Conservation (phyloP, 2,329 filamentous ascomycete genomes). For the Fusarium stilboides region DNA sequence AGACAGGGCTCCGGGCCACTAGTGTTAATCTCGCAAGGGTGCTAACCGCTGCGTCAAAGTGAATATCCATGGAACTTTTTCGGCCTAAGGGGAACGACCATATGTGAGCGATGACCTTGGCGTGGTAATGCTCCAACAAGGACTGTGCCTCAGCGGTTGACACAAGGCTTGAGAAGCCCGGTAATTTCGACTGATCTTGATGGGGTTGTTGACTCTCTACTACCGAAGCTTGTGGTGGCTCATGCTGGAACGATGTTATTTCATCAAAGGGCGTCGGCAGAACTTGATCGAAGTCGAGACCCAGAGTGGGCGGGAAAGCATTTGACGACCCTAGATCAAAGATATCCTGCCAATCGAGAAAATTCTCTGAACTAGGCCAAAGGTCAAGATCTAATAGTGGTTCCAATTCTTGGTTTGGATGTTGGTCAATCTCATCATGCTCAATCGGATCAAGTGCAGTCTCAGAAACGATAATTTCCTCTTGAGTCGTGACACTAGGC, state of each 20-base stretch:
- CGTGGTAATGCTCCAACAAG: background rate
- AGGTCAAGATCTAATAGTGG: background rate
- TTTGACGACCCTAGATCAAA: slow-evolving; percentile 17
- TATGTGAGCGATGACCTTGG: background rate
- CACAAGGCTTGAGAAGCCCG: background rate
- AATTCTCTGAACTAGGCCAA: background rate
- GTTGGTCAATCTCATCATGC: background rate
- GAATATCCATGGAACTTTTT: background rate
- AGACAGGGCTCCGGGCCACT: background rate
- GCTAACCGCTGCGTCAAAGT: background rate
- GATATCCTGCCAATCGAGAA: slow-evolving; percentile 21
- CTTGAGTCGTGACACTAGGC: background rate
- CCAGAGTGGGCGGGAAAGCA: background rate
- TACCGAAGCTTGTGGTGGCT: background rate
- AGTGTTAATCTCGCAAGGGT: background rate
- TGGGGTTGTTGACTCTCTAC: background rate
- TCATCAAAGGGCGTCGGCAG: background rate
- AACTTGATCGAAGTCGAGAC: background rate
- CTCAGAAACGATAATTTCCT: background rate
- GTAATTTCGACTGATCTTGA: background rate
- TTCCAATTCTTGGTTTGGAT: background rate
- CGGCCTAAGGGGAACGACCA: background rate
- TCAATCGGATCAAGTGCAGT: background rate
- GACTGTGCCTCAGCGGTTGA: background rate
- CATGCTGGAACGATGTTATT: background rate